Conservation (phyloP, 1,139 yeast genomes). For the Lodderomyces orthopsilosis region DNA sequence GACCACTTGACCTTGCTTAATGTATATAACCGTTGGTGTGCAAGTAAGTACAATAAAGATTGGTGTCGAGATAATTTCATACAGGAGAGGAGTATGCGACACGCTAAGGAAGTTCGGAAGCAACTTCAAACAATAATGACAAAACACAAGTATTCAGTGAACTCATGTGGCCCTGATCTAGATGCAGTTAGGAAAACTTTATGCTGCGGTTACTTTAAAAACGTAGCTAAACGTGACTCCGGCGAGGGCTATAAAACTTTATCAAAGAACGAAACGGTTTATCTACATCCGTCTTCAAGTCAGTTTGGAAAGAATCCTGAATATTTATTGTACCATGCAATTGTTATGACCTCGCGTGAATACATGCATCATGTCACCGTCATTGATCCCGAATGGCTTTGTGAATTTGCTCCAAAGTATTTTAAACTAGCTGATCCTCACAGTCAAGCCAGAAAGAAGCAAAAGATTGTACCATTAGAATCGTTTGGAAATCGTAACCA, state of each 20-base stretch:
- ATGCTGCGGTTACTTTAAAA: conserved; percentile 85
- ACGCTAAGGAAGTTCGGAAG: conserved; percentile 75
- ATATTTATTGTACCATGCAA: conserved; percentile 80
- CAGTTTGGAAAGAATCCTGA: conserved; percentile 72
- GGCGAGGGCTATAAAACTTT: conserved; percentile 72
- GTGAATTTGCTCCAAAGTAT: conserved; percentile 83
- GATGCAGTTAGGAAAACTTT: conserved; percentile 69
- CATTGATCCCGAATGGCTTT: conserved; percentile 82
- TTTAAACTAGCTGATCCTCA: conserved; percentile 59
- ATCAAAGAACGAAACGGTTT: conserved; percentile 73
- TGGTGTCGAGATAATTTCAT: conserved; percentile 86
- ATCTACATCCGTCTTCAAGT: conserved; percentile 86
- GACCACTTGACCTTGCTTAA: conserved; percentile 85
- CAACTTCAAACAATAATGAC: conserved; percentile 68
- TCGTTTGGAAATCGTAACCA: conserved; percentile 18
- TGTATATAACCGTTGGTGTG: conserved; percentile 76
- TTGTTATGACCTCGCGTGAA: conserved; percentile 79
- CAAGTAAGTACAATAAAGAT: conserved; percentile 49
- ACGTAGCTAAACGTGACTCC: conserved; percentile 75
- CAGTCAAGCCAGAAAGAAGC: conserved; percentile 38
- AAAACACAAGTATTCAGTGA: conserved; percentile 48
- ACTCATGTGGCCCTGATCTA: conserved; percentile 60
- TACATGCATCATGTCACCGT: conserved; percentile 87
- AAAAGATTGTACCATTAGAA: conserved; percentile 63
- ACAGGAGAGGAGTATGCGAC: conserved; percentile 74